phyloP scores from a whole-genome alignment of 208 protist genomes.

The Herpetomonas samuelpessoai region DNA sequence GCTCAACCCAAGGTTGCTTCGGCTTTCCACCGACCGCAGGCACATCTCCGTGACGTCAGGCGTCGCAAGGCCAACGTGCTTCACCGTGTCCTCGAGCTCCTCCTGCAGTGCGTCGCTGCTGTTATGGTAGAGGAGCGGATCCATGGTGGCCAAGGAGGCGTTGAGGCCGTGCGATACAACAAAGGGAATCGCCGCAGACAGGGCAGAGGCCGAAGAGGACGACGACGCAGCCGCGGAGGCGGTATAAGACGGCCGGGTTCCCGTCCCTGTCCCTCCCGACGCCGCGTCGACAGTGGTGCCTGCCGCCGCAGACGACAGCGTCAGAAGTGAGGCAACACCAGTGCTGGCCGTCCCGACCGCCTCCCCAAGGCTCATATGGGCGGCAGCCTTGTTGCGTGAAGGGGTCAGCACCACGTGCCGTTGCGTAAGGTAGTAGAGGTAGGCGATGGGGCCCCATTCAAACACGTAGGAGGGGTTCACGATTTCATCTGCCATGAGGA shows the following conservation, averaged over 20 bases:
- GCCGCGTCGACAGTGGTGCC: too few species aligned
- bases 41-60: slow-evolving; percentile 73
- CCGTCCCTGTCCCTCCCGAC: neutral
- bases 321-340: neutral
- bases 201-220: slow-evolving; percentile 80
- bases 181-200: slow-evolving; percentile 80
- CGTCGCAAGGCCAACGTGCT: slow-evolving; percentile 37
- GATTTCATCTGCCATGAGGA: slow-evolving; percentile 93
- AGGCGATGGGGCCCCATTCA: slow-evolving; percentile 92
- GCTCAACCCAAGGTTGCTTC: neutral
- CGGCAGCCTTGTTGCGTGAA: slow-evolving; percentile 89
- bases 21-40: slow-evolving; percentile 32
- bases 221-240: neutral
- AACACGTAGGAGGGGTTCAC: slow-evolving; percentile 94
- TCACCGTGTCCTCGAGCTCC: slow-evolving; percentile 52
- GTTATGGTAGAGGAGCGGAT: slow-evolving; percentile 91
- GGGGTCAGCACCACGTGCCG: slow-evolving; percentile 96
- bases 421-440: slow-evolving; percentile 98
- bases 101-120: slow-evolving; percentile 60
- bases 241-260: too few species aligned
- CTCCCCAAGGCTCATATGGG: neutral
- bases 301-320: neutral
- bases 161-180: slow-evolving; percentile 94
- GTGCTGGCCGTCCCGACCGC: neutral
- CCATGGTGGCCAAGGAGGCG: slow-evolving; percentile 95